Evolutionary conservation across 805 yeast genomes (phyloP), one percentile per base, ranked within the genome.

Genomic region (Candida easanensis): DNA sequence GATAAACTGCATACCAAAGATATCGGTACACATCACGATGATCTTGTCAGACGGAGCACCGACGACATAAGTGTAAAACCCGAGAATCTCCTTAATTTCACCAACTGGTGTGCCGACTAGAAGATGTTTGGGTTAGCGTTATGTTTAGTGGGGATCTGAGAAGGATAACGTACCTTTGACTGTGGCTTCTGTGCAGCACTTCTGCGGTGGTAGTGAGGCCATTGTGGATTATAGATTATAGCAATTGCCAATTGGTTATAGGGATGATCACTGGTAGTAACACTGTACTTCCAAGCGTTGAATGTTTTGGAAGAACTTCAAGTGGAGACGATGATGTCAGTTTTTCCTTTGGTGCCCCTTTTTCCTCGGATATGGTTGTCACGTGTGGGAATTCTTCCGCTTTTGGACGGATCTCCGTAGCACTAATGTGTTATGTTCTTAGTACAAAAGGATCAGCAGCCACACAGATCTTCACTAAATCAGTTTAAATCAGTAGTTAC

Each of bases 1-100:
- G 57, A 65, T 67, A 56, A 70, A 71, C 36, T 67, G 66, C 57
- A 73, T 64, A 27, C 97, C 96, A 48, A 61, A 77, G 38, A 88
- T 68, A 58, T 89, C 96, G 33, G 91, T 73, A 33, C 80, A 49
- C 33, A 87, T 72, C 20, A 87, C 78, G 20, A 87, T 62, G 33
- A 80, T 67, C 49, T 74, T 74, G 17, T 73, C 70, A 17, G 51
- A 46, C 2, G 33, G 30, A 6, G 48, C 46, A 36, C 86, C 86
- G 9, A 77, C 51, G 16, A 71, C 63, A 48, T 78, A 78, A 13
- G 76, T 62, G 22, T 60, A 57, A 16, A 71, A 49, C 10, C 79
- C 82, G 41, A 57, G 65, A 3, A 77, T 38, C 9, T 65, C 44
- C 49, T 77, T 82, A 49, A 65, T 30, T 4, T 8, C 5, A 8